Evolutionary conservation across 768 basidiomycete genomes (phyloP), one percentile per base, ranked within the genome.

Genomic region (Lanmaoa pseudosensibilis): DNA sequence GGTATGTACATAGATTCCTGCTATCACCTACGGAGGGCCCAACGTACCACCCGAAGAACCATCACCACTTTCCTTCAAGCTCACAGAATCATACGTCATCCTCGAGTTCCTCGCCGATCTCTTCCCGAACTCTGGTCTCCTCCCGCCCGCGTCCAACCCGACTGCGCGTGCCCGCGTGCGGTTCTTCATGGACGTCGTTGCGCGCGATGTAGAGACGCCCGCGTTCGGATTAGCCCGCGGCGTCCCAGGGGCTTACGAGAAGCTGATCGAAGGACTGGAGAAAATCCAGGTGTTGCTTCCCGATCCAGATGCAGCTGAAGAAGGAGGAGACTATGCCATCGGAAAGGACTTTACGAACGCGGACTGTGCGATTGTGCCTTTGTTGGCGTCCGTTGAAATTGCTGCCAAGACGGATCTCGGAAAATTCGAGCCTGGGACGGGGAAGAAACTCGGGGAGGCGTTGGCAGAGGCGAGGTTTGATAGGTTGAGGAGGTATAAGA

Each of bases 91-190:
- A 3, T 76, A 78, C 36, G 76, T 86, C 27, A 79, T 87, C 55
- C 74, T 87, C 56, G 84, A 88, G 66, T 83, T 88, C 69, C 66
- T 87, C 52, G 84, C 83, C 11, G 86, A 87, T 62, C 66, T 87
- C 37, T 80, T 73, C 65, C 78, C 80, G 0, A 60, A 74, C 33
- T 74, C 78, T 2, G 25, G 48, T 33, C 74, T 86, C 48, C 78
- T 84, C 10, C 86, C 86, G 2, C 60, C 61, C 1, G 25, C 13
- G 2, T 66, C 72, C 4, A 79, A 84, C 63, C 81, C 83, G 4
- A 74, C 83, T 33, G 61, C 61, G 4, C 81, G 84, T 32, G 86
- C 87, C 15, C 75, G 78, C 54, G 81, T 75, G 8, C 82, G 85
- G 16, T 80, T 86, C 71, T 84, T 87, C 72, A 79, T 84, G 65